Evolutionary conservation across 2,329 filamentous ascomycete species (phyloP), one percentile per base, ranked within the genome.

Genomic region (Lachnellula arida): DNA sequence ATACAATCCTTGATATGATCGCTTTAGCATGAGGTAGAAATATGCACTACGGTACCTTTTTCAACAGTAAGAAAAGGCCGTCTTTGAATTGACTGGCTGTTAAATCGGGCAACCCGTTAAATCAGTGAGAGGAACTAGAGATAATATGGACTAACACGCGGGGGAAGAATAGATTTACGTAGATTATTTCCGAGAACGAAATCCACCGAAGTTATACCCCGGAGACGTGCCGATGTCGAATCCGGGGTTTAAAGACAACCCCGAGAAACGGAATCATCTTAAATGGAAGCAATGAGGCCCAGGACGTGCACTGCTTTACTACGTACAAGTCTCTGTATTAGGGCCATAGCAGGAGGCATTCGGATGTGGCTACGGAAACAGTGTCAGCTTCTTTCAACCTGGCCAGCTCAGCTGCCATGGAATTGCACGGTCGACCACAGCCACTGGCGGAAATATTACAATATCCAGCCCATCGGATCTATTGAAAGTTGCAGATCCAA

Each of bases 291-390:
- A 72, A 71, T 53, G 81, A 87, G 64, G 69, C 77, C 42, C 81
- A 87, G 73, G 90, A 88, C 49, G 88, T 91, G 17, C 88, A 91
- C 75, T 88, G 84, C 23, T 75, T 91, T 60, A 91, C 88, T 1
- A 91, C 65, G 88, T 91, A 34, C 85, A 88, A 2, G 86, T 94
- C 19, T 93, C 88, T 65, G 87, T 88, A 1, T 80, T 81, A 75
- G 89, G 89, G 0, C 89, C 89, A 5, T 93, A 89, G 74, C 86
- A 91, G 71, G 85, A 89, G 65, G 74, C 80, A 14, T 94, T 94
- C 68, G 82, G 85, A 4, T 87, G 88, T 54, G 81, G 86, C 3
- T 89, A 85, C 63, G 84, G 77, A 71, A 88, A 84, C 67, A 80
- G 89, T 46, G 87, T 91, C 60, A 76, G 91, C 61, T 91, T 91